A percentile compares a stretch with the other conserved stretches of the same genome.
These are phyloP conservation scores for Populus trichocarpa DNA, from an alignment of 441 rosid genomes.

Conservation along the genomic window DNA sequence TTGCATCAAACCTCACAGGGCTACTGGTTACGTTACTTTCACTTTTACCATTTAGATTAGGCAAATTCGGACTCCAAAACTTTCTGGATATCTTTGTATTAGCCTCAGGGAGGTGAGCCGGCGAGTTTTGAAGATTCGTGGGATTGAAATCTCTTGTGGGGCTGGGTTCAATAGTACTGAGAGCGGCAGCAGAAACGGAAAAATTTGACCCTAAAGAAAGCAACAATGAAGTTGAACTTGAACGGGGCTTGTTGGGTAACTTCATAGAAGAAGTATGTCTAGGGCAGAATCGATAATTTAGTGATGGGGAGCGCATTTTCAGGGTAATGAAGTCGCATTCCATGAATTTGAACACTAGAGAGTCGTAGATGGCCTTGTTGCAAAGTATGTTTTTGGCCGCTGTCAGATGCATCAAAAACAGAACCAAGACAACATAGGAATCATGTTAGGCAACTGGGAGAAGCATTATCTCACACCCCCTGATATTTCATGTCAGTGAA, in stretches of 20 bases:
- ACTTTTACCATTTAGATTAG: neutral
- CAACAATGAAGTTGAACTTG: neutral
- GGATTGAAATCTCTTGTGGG: neutral
- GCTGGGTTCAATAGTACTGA: neutral
- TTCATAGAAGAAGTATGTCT: constrained; percentile 5
- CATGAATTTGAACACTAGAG: constrained; percentile 2
- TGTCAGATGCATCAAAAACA: neutral
- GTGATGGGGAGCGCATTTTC: neutral
- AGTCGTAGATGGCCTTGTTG: neutral
- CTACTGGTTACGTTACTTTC: constrained; percentile 3
- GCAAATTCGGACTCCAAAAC: neutral
- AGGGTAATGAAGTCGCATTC: constrained; percentile 14
- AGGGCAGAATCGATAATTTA: constrained; percentile 3
- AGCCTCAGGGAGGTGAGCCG: neutral
- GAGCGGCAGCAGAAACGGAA: constrained; percentile 9
- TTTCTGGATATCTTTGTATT: constrained; percentile 3
- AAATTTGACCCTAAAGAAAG: constrained; percentile 8
- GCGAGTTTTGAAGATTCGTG: neutral
- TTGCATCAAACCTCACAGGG: neutral
- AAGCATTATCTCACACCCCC: neutral
- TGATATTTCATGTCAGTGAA: neutral
- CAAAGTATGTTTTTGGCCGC: neutral
- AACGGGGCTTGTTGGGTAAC: constrained; percentile 1
- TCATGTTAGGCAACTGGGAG: neutral
- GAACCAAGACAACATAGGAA: neutral